phyloP scores from a whole-genome alignment of 768 basidiomycete species.

The Tylopilus plumbeoviolaceoides region DNA sequence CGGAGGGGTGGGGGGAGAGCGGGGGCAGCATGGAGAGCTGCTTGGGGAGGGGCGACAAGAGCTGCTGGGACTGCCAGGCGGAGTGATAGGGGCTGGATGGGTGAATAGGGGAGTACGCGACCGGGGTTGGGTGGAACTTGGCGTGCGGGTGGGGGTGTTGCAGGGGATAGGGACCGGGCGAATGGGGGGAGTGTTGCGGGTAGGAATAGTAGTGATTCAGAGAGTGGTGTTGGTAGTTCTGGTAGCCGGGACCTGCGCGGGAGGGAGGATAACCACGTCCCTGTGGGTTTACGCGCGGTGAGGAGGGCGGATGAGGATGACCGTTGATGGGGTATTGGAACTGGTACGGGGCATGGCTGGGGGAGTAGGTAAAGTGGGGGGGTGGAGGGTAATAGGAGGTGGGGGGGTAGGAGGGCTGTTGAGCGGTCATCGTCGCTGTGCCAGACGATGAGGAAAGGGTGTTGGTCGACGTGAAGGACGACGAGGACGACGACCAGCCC shows the following conservation, averaged over 20 bases:
- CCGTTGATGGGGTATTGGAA: no score
- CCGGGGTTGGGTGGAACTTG: constrained; percentile 22
- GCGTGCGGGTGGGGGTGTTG: no score
- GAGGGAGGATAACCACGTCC: constrained; percentile 36
- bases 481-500: constrained; percentile 4
- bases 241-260: no score
- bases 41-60: constrained; percentile 58
- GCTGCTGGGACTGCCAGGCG: constrained; percentile 46
- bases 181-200: constrained; percentile 30
- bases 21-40: constrained; percentile 51
- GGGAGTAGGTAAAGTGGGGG: constrained; percentile 34
- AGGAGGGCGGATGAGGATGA: no score
- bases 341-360: no score
- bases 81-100: constrained; percentile 33
- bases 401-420: constrained; percentile 25
- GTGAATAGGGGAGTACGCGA: constrained; percentile 31
- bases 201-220: constrained; percentile 33
- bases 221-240: no score
- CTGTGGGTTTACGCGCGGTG: constrained; percentile 25
- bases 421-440: constrained; percentile 19
- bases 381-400: constrained; percentile 28
- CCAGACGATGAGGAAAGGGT: not conserved
- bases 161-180: constrained; percentile 25
- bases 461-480: constrained; percentile 8
- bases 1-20: constrained; percentile 3